A percentile compares a stretch with the other conserved stretches of the same genome.
Conservation (phyloP, 768 basidiomycete species). For the Panellus pusillus region DNA sequence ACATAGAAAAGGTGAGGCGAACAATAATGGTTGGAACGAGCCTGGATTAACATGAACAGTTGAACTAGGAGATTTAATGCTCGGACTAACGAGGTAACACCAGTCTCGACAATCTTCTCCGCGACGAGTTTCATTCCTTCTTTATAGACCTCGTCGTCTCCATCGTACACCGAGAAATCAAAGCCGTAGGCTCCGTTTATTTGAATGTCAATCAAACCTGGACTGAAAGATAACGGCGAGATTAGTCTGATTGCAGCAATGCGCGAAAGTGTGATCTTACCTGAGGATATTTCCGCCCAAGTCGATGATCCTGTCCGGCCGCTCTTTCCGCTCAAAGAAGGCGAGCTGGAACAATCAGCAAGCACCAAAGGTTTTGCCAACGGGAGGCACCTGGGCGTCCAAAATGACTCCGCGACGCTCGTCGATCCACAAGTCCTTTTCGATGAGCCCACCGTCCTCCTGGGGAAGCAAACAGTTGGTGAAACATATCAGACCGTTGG, state of each 20-base stretch:
- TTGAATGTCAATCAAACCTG: constrained; percentile 85
- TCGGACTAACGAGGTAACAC: constrained; percentile 76
- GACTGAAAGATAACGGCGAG: constrained; percentile 41
- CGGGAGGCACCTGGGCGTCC: constrained; percentile 63
- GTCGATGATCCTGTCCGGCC: constrained; percentile 67
- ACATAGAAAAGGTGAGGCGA: constrained; percentile 23
- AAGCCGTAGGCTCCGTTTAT: constrained; percentile 90
- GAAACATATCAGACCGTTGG: constrained; percentile 78
- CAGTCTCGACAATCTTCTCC: constrained; percentile 79
- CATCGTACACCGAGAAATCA: constrained; percentile 83
- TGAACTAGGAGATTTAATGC: constrained; percentile 17
- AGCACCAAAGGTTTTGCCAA: constrained; percentile 7
- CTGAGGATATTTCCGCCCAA: constrained; percentile 77
- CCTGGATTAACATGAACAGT: constrained; percentile 31
- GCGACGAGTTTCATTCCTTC: constrained; percentile 70
- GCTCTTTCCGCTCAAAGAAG: constrained; percentile 60
- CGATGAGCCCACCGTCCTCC: constrained; percentile 75
- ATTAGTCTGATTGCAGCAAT: constrained; percentile 5
- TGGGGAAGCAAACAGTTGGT: constrained; percentile 81
- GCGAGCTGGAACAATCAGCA: constrained; percentile 47
- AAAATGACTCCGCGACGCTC: constrained; percentile 70
- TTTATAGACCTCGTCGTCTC: constrained; percentile 65
- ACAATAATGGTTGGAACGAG: constrained; percentile 74
- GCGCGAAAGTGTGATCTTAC: constrained; percentile 29
- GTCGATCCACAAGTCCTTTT: constrained; percentile 83